Evolutionary conservation across 306 rosid genomes (phyloP).

Genomic region (Hippophae tibetana): DNA sequence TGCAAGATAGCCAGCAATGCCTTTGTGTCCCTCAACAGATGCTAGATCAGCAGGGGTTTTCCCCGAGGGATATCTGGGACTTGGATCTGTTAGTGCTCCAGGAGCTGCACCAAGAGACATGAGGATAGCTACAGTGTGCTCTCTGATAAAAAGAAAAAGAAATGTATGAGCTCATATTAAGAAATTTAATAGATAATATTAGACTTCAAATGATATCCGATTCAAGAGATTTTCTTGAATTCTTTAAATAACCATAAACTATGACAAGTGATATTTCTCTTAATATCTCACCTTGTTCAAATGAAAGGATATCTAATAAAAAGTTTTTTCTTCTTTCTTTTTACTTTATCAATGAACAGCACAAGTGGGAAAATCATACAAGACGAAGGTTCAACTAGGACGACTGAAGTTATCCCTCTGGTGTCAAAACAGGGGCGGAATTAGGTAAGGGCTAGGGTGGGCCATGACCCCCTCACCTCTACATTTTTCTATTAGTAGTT

Average conservation of each 20-base stretch:
- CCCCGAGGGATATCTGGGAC: slow-evolving; percentile 46
- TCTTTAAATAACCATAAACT: not conserved
- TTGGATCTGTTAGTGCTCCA: slow-evolving; percentile 68
- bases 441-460: no score
- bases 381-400: no score
- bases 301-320: no score
- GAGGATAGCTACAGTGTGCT: slow-evolving; percentile 65
- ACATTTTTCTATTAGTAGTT: no score
- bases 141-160: slow-evolving; percentile 41
- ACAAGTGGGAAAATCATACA: no score
- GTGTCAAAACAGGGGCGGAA: no score
- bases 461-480: no score
- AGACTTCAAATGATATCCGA: not conserved
- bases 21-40: slow-evolving; percentile 70
- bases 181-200: not conserved
- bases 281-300: no score
- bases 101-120: slow-evolving; percentile 73
- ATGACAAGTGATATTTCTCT: not conserved
- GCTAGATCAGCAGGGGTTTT: slow-evolving; percentile 87
- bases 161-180: not conserved
- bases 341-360: no score
- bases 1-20: slow-evolving; percentile 88
- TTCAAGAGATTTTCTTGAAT: not conserved
- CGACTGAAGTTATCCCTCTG: no score
- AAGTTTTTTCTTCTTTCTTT: no score